phyloP scores from a whole-genome alignment of 2,329 filamentous ascomycete genomes.

The Aspergillus sp. region DNA sequence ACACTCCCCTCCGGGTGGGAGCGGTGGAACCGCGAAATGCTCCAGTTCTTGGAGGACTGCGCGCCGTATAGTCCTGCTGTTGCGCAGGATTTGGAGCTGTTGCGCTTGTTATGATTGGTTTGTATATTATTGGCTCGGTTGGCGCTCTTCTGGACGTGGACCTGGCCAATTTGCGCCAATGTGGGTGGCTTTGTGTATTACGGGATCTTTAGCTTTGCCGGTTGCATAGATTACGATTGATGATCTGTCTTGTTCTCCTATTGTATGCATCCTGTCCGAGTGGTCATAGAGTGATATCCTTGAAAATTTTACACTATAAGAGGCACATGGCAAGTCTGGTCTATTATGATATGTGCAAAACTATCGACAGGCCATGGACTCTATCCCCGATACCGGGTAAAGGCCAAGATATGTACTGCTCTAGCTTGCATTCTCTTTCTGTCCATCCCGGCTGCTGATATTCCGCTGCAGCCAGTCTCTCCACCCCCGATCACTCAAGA shows the following conservation, averaged over 20 bases:
- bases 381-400: no score
- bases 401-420: no score
- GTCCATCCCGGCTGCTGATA: not conserved
- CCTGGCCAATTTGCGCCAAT: not conserved
- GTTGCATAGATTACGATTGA: not conserved
- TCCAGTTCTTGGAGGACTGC: constrained; percentile 39
- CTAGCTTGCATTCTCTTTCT: not conserved
- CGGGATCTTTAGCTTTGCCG: not conserved
- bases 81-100: constrained; percentile 38
- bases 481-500: constrained; percentile 48
- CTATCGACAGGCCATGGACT: no score
- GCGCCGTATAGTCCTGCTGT: constrained; percentile 38
- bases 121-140: not conserved
- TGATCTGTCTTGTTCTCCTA: no score
- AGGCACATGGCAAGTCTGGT: no score
- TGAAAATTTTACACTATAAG: no score
- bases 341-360: no score
- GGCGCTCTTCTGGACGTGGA: not conserved
- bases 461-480: constrained; percentile 41
- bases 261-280: no score
- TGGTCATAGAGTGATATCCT: no score
- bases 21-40: constrained; percentile 41
- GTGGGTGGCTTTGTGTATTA: not conserved
- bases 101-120: constrained; percentile 27
- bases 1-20: constrained; percentile 39